Base-by-base conservation (phyloP, 73 alveolate genomes). In the Paramecium tetraurelia region DNA sequence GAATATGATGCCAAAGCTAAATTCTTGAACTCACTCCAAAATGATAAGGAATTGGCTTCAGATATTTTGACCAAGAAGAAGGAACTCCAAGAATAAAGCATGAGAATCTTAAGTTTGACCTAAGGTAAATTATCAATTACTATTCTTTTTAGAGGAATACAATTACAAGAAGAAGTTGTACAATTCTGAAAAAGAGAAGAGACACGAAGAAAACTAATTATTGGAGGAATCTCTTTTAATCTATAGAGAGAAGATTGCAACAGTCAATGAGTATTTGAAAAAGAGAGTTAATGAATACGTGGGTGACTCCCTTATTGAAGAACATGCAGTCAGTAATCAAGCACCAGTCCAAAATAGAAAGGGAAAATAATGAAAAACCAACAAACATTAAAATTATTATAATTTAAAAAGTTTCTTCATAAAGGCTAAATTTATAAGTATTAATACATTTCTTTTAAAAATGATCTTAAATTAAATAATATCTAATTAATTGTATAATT, bases 1-100 rank as follows among this genome's bases (percentile, higher is more conserved):
- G 90, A 80, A 48, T 80, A 80, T 44, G 90, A 80, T 80, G 90
- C 90, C 35, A 80, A 80, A 14, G 90, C 90, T 20, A 80, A 80
- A 22, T 80, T 80, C 90, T 46, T 80, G 71, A 80, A 80, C 33
- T 80, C 90, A 10, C 90, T 80, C 18, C 46, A 80, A 80, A 80
- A 80, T 35, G 90, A 80, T 46, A 80, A 46, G 72, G 90, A 80
- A 24, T 48, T 80, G 7, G 90, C 90, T 35, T 21, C 27, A 40
- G 90, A 80, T 48, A 80, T 80, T 9, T 80, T 80, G n/a, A 80
- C 14, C 12, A 80, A 80, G 31, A 80, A 80, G 31, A 80, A 80
- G 24, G 90, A 80, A 46, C 27, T 80, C 27, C 24, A 80, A 80
- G 90, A 80, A 6, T 80, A 80, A 46, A 31, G 63, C 27, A 80